Conservation (phyloP, 495 filamentous ascomycete species). For the Aspergillus cavernicola region DNA sequence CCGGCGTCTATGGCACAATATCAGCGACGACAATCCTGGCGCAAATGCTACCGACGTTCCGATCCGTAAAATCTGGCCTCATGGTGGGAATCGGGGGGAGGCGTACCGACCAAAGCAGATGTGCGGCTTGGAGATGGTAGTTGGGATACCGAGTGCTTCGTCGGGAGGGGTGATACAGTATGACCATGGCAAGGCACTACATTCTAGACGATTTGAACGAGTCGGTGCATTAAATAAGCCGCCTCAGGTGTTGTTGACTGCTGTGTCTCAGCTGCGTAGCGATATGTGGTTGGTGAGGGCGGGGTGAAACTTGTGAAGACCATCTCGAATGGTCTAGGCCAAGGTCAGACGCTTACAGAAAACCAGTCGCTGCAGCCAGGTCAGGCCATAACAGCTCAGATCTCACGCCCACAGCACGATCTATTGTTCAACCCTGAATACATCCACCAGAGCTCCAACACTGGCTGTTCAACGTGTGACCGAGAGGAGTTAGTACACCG, state of each 20-base stretch:
- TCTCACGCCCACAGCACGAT: no score
- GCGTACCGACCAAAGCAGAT: conserved; percentile 19
- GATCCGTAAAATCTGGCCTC: conserved; percentile 22
- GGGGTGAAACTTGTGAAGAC: conserved; percentile 16
- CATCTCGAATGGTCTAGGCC: no score
- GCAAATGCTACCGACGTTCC: conserved; percentile 24
- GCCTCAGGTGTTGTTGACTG: conserved; percentile 24
- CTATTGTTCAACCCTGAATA: no score
- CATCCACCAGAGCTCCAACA: background rate
- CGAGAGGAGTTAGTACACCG: background rate
- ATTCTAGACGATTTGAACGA: background rate
- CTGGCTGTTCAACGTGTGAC: conserved; percentile 22
- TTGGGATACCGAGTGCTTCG: conserved; percentile 20
- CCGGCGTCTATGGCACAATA: conserved; percentile 23
- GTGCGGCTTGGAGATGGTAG: conserved; percentile 35
- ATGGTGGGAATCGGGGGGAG: conserved; percentile 37
- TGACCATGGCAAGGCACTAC: conserved; percentile 33
- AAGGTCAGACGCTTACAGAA: no score
- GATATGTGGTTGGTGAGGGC: conserved; percentile 7
- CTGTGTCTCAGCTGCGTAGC: conserved; percentile 21
- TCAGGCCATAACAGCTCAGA: no score
- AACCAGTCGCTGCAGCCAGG: no score
- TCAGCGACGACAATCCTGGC: conserved; percentile 22
- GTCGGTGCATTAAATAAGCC: conserved; percentile 11
- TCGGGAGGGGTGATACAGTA: conserved; percentile 32